These are phyloP conservation scores for Coemansia sp. DNA, from an alignment of 192 early-diverging fungal species.

Conservation along the genomic window DNA sequence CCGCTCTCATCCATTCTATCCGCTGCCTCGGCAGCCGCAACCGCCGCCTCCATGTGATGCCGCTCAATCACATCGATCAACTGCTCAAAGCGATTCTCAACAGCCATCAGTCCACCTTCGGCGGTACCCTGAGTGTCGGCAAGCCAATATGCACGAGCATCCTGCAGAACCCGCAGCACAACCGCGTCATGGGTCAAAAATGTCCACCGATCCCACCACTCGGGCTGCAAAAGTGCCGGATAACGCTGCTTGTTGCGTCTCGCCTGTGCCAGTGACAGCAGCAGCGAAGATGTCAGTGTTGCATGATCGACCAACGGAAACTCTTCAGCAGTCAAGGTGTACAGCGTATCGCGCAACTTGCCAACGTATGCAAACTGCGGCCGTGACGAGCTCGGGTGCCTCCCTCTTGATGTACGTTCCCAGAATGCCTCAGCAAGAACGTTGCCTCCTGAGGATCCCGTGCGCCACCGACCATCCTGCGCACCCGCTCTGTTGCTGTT, in stretches of 20 bases:
- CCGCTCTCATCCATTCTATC: slow-evolving; percentile 4
- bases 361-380: slow-evolving; percentile 64
- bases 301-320: slow-evolving; percentile 59
- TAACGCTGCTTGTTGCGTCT: slow-evolving; percentile 39
- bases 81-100: slow-evolving; percentile 28
- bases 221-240: slow-evolving; percentile 31
- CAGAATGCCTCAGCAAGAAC: slow-evolving; percentile 40
- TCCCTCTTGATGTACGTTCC: slow-evolving; percentile 24
- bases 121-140: slow-evolving; percentile 5
- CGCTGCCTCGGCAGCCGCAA: not conserved
- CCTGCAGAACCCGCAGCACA: slow-evolving; percentile 42
- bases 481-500: slow-evolving; percentile 1
- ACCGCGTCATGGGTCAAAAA: slow-evolving; percentile 41
- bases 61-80: slow-evolving; percentile 23
- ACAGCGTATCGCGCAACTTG: slow-evolving; percentile 61
- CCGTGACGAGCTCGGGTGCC: slow-evolving; percentile 6
- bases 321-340: slow-evolving; percentile 64
- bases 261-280: slow-evolving; percentile 39
- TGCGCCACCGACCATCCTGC: slow-evolving; percentile 33
- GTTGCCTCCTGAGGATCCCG: slow-evolving; percentile 43
- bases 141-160: slow-evolving; percentile 46
- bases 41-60: slow-evolving; percentile 14
- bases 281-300: slow-evolving; percentile 42
- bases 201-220: slow-evolving; percentile 49
- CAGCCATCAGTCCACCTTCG: slow-evolving; percentile 1